Evolutionary conservation across 129 eudicot genomes (phyloP).

Genomic region (Oenanthe sinensis): DNA sequence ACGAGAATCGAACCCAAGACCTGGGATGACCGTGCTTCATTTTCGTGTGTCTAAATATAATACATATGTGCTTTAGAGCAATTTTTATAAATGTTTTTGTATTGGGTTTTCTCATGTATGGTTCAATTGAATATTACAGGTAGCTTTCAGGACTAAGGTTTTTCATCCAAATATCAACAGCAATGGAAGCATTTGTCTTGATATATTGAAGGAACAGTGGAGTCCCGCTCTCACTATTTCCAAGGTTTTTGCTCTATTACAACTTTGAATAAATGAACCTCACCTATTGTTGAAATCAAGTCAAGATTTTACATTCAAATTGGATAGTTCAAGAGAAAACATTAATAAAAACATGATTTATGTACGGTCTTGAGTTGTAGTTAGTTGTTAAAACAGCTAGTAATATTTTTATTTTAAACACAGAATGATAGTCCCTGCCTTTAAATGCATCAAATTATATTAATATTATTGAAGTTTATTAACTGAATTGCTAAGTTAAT

Average conservation of each 20-base stretch:
- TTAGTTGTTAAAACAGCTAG: background rate
- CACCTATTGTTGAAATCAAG: background rate
- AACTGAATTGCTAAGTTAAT: background rate
- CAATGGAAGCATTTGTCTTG: constrained; percentile 10
- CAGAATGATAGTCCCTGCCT: background rate
- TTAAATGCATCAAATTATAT: too few species aligned
- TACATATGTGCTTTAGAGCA: background rate
- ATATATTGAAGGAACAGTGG: constrained; percentile 7
- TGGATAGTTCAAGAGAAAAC: background rate
- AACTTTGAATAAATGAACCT: background rate
- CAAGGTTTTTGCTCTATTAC: background rate
- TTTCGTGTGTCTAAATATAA: background rate
- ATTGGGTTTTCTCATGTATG: background rate
- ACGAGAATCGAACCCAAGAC: too few species aligned
- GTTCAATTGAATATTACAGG: background rate
- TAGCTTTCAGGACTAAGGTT: constrained; percentile 8
- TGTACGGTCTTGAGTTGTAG: background rate
- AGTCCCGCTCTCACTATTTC: constrained; percentile 9
- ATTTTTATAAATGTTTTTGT: background rate
- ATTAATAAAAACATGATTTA: background rate
- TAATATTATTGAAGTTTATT: too few species aligned
- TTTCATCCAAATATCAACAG: constrained; percentile 7
- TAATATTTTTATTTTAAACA: background rate
- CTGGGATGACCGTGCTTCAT: background rate
- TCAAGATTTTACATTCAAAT: background rate